Base-by-base conservation (phyloP, 768 basidiomycete species). In the Saitozyma podzolica region DNA sequence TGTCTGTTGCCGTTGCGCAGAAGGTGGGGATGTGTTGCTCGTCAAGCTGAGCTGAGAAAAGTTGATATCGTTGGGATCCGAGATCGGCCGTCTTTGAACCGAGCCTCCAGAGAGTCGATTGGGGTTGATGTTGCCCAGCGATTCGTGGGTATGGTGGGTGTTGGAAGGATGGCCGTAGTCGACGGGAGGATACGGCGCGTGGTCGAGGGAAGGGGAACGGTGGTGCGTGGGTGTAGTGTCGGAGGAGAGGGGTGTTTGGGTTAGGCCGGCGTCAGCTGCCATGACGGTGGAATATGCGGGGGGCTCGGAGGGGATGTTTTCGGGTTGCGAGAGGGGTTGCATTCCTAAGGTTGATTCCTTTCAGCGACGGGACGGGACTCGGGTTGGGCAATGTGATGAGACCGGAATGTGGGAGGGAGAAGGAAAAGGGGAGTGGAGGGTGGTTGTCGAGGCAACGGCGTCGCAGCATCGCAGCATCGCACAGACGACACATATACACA, bases 151-250 rank as follows among this genome's bases (percentile, higher is more conserved):
- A 2, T 0, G 64, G 55, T 8, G 52, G 57, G 8, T 63, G 61
- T 50, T 61, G 47, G 64, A 54, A 39, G 68, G 70, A 41, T 48
- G 56, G 8, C 63, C 68, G 50, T 77, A 77, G 54, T 75, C 73
- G 16, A 77, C 75, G 5, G 75, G 75, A 14, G 75, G 68, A 48
- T 69, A 77, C 0, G 75, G 71, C 3, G 73, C 58, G 1, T 68
- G 64, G 17, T 76, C 75, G 9, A 68, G 19, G 20, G 60, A 65
- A 11, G 72, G 67, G 14, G 48, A 52, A 9, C 74, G 65, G 29
- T 29, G 29, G 5, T 29, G 29, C 29, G 29, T 29, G 29, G 29
- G 5, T 2, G 29, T 5, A 29, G 29, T 29, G 29, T 29, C 29
- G 29, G 29, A 29, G 29, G 29, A 2, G 29, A 29, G 29, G 29